phyloP scores from a whole-genome alignment of 2,329 filamentous ascomycete species.

The Colletotrichum sansevieriae region DNA sequence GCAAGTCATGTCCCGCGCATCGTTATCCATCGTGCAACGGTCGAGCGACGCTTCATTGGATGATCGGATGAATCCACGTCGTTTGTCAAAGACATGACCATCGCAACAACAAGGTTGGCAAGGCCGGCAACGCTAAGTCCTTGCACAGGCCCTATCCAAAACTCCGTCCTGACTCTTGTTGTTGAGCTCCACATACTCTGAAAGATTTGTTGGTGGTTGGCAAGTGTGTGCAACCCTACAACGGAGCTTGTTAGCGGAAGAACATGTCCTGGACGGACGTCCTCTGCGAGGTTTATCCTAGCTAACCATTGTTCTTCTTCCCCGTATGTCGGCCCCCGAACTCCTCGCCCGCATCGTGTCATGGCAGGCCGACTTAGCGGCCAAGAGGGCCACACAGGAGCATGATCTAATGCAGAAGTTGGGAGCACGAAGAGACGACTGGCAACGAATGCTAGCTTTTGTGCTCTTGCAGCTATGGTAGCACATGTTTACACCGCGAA shows the following conservation, averaged over 20 bases:
- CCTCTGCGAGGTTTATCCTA: slow-evolving; percentile 22
- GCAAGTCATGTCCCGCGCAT: slow-evolving; percentile 37
- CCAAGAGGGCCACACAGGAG: slow-evolving; percentile 26
- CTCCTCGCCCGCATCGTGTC: slow-evolving; percentile 24
- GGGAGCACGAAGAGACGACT: slow-evolving; percentile 25
- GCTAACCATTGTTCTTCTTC: slow-evolving; percentile 18
- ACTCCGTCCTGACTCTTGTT: slow-evolving; percentile 17
- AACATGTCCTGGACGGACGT: slow-evolving; percentile 23
- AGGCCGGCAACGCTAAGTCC: slow-evolving; percentile 22
- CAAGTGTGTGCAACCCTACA: slow-evolving; percentile 29
- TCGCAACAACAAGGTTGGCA: slow-evolving; percentile 23
- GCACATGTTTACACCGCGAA: slow-evolving; percentile 17
- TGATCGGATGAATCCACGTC: slow-evolving; percentile 33
- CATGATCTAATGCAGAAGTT: slow-evolving; percentile 19
- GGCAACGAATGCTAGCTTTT: background rate
- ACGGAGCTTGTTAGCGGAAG: slow-evolving; percentile 33
- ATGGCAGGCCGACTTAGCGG: slow-evolving; percentile 24
- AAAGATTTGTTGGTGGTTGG: slow-evolving; percentile 28
- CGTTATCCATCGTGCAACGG: slow-evolving; percentile 34
- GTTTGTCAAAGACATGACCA: slow-evolving; percentile 19
- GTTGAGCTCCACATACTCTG: slow-evolving; percentile 30
- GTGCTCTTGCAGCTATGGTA: slow-evolving; percentile 29
- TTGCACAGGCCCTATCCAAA: slow-evolving; percentile 15
- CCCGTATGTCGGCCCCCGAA: slow-evolving; percentile 30
- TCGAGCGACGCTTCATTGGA: slow-evolving; percentile 32